Evolutionary conservation across 345 rosid genomes (phyloP), one percentile per base, ranked within the genome.

Genomic region (Nephelium lappaceum): DNA sequence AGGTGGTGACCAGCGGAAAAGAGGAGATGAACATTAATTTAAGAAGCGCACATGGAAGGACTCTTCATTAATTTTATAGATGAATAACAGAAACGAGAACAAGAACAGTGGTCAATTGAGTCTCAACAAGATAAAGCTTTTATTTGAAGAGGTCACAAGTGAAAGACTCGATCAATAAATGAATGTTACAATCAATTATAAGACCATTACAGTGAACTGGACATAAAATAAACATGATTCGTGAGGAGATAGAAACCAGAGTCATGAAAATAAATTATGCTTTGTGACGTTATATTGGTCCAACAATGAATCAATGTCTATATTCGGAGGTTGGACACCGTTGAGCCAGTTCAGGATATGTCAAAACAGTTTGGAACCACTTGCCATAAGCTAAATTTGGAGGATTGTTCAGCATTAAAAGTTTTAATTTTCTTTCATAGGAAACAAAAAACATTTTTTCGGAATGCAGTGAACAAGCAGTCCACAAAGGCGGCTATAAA

Each of bases 211-310:
- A 43, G 81, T 36, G 76, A 76, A 39, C 77, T 84, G 27, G 86
- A 74, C 0, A 89, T 81, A 51, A 31, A 65, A 8, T 94, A 66
- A 81, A 87, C 19, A 67, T 93, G 79, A 88, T 94, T 27, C 90
- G 95, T 83, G 84, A 84, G 78, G 93, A 93, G 82, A 76, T 94
- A 53, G 93, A 93, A 45, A 73, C 89, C 14, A 86, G 81, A 16
- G 95, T 92, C 49, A 93, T 82, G 70, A 95, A 93, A 89, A 93
- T 90, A 89, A 95, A 95, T n/a, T n/a, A n/a, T n/a, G n/a, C n/a
- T n/a, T n/a, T n/a, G n/a, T n/a, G n/a, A n/a, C n/a, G n/a, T n/a
- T n/a, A 90, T 93, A 62, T 96, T 94, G 14, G 98, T 91, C 21
- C 92, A 88, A 9, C 93, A 92, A 75, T 90, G 98, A 61, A 88